Evolutionary conservation across 2,329 filamentous ascomycete species (phyloP).

Genomic region (Cladosporium austrohemisphaericum): DNA sequence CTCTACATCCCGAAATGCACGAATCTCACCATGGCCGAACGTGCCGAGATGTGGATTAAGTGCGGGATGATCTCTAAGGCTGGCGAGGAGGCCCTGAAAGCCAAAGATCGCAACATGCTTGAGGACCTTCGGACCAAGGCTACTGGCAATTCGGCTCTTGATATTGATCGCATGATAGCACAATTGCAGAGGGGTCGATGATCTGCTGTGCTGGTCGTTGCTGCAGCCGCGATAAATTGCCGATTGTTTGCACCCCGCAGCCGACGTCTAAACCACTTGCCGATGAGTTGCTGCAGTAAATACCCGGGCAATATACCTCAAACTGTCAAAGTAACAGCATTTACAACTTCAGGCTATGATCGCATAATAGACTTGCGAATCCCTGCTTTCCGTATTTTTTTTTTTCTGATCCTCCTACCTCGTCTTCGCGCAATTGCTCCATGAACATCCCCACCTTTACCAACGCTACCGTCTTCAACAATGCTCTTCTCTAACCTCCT

Average conservation of each 20-base stretch:
- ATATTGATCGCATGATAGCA: conserved; percentile 76
- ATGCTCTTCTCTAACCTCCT: conserved; percentile 10
- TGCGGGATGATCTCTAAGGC: conserved; percentile 86
- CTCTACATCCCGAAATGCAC: conserved; percentile 86
- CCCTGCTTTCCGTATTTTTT: too few relatives aligned
- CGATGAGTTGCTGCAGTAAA: neutral
- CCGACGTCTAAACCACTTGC: neutral
- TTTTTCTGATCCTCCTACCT: too few relatives aligned
- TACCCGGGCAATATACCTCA: conserved; percentile 8
- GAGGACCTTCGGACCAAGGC: conserved; percentile 70
- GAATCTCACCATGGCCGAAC: conserved; percentile 61
- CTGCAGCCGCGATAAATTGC: conserved; percentile 7
- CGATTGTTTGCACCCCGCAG: conserved; percentile 4
- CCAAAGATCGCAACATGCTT: conserved; percentile 73
- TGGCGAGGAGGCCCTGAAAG: conserved; percentile 82
- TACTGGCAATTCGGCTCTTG: conserved; percentile 63
- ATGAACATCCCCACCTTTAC: neutral
- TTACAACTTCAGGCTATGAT: neutral
- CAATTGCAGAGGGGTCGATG: conserved; percentile 38
- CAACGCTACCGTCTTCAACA: neutral
- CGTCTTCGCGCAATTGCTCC: neutral
- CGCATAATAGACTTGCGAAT: neutral
- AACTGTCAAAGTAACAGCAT: neutral
- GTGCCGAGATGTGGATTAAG: conserved; percentile 92
- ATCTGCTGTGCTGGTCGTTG: neutral